Conservation (phyloP, 495 filamentous ascomycete genomes). For the Aspergillus homomorphus region DNA sequence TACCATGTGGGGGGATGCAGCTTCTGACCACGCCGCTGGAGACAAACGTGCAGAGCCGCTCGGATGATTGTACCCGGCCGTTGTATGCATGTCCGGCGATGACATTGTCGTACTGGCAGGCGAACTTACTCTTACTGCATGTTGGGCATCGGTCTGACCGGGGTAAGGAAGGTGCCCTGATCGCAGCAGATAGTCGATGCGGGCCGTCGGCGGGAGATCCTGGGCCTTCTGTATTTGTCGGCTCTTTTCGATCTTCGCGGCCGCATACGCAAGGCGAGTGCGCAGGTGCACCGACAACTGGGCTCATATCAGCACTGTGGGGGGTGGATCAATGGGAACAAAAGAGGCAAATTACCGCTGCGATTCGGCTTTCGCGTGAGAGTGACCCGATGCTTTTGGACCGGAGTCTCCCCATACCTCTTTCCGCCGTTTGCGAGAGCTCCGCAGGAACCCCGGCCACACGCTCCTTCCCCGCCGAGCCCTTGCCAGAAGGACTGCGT, state of each 20-base stretch:
- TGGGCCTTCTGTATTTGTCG: slow-evolving; percentile 69
- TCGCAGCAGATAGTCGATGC: slow-evolving; percentile 5
- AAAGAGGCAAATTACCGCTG: slow-evolving; percentile 57
- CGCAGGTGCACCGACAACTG: slow-evolving; percentile 75
- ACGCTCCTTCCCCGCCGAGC: not conserved
- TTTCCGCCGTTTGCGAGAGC: slow-evolving; percentile 15
- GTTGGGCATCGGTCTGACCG: slow-evolving; percentile 10
- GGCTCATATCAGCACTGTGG: slow-evolving; percentile 21
- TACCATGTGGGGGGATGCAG: not conserved
- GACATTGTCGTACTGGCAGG: slow-evolving; percentile 24
- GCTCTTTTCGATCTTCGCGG: slow-evolving; percentile 85
- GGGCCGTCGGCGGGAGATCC: slow-evolving; percentile 57
- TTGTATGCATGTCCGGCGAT: slow-evolving; percentile 15
- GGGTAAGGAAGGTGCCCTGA: not conserved
- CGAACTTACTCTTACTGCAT: slow-evolving; percentile 12
- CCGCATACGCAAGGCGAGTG: slow-evolving; percentile 79
- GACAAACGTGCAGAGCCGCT: slow-evolving; percentile 12
- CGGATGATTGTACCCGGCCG: slow-evolving; percentile 4
- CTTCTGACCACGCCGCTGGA: slow-evolving; percentile 11
- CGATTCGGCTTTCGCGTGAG: slow-evolving; percentile 62
- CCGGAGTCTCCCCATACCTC: slow-evolving; percentile 40
- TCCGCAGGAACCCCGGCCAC: not conserved
- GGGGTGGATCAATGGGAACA: not conserved
- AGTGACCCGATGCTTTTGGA: slow-evolving; percentile 66
- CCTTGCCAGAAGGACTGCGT: not conserved